Base-by-base conservation (phyloP, 345 rosid species). In the Eutrema yunnanense region DNA sequence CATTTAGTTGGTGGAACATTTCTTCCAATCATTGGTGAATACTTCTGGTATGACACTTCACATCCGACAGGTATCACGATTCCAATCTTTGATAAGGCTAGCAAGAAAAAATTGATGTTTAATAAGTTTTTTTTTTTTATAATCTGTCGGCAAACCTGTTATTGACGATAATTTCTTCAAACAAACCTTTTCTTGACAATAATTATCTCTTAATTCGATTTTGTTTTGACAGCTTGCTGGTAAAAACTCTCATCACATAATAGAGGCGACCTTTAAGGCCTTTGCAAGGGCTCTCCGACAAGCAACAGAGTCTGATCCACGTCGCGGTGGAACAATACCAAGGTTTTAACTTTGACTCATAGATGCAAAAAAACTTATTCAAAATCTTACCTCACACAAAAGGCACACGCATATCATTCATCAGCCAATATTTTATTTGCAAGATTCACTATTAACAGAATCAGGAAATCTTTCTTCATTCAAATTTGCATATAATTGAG, bases 31-130 rank as follows among this genome's bases (percentile, higher is more conserved):
- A 41, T 80, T 92, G 79, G 96, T 88, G 80, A 88, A 92, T 76
- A 89, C 97, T 65, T 85, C 97, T 57, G 96, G 98, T 44, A 88
- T 94, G 96, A 94, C 97, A n/a, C 96, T 89, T 74, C 99, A 92
- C 78, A 88, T 95, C 8, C 86, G 90, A 54, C 93, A 89, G 90
- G 96, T 94, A 85, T 75, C 3, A 41, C 4, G 40, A 29, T 34
- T 32, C 22, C 22, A 4, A 11, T 58, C 56, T 50, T 49, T 6
- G 37, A 2, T 13, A 9, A 40, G n/a, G 0, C 36, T 59, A 26
- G 9, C 14, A 3, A 50, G 36, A 26, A 12, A 11, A 62, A 2
- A 8, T n/a, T 30, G 0, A 27, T 67, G 22, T 27, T n/a, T 8
- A 9, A 40, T 11, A 12, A 9, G 13, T 14, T 37, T 2, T 37